Evolutionary conservation across 768 basidiomycete genomes (phyloP), one percentile per base, ranked within the genome.

Genomic region (Scleroderma citrinum): DNA sequence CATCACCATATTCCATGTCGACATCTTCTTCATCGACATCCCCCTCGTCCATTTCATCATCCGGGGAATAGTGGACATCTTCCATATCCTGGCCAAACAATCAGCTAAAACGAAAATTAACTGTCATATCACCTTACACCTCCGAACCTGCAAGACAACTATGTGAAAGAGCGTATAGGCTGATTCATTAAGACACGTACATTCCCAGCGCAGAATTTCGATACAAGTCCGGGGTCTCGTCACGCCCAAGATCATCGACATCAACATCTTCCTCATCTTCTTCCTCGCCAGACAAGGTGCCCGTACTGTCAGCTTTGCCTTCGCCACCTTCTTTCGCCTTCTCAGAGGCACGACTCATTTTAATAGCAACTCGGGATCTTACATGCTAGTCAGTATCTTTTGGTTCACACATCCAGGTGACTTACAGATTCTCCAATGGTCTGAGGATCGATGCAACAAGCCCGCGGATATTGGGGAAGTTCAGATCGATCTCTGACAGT

Each of bases 331-430:
- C 84, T 59, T 87, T 87, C 37, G 58, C 68, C 66, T 83, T 88
- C 41, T 77, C 77, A 13, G 83, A 78, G 8, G 83, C 75, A 36
- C 85, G 81, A 43, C 92, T 95, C 90, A 98, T 94, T 69, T 95
- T 97, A 69, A 96, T 97, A n/a, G 95, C 94, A 47, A 94, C 77
- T 65, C 95, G 96, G 16, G 96, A 89, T 44, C 92, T 95, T 53
- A 17, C 48, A 49, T 52, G 53, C 40, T 42, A 32, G 39, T 62
- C 11, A 56, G 40, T 41, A n/a, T 44, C 3, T 21, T 24, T 20
- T 21, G 30, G 6, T 14, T 41, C 26, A 46, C 36, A 44, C 31
- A n/a, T 16, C 36, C 41, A 21, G 45, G 44, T 34, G 17, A 68
- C 89, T 68, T 66, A 93, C 93, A 99, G 66, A 57, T 85, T 80